Evolutionary conservation across 305 asterid species (phyloP), one percentile per base, ranked within the genome.

Genomic region (Striga hermonthica): DNA sequence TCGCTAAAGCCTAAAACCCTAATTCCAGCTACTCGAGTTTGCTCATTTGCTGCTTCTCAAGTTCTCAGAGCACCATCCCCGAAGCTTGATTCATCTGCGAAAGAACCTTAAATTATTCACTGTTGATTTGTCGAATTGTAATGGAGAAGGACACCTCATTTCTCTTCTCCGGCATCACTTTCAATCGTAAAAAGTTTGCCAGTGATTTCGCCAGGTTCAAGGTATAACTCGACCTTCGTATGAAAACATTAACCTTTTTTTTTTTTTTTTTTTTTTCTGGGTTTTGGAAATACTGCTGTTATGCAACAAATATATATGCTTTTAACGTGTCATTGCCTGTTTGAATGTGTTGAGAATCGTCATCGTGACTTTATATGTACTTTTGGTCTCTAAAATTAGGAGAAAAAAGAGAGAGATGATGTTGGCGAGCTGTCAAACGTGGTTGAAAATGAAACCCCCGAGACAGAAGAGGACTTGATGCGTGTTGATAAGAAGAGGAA

Each of bases 151-250:
- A 82, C 64, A 16, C 80, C 8, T 88, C 95, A 43, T 86, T 86
- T 67, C 81, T 88, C 54, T 88, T 86, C 74, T 73, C 85, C 3
- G 94, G 96, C 45, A 76, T 78, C 45, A 66, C 72, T 36, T 88
- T 88, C 81, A 75, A 82, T 58, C 88, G 91, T 56, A 82, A 77
- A 69, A 86, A 77, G 64, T 84, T 86, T 59, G 66, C 90, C 59
- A 15, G 9, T 22, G 91, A 81, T 72, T 75, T 86, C 53, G 77
- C 77, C 73, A 80, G 78, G 68, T 88, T 88, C 80, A 80, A 88
- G 91, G 94, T 84, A 65, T 0, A 60, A 62, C 5, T 39, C 15
- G 14, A 7, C 5, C 47, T 11, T 38, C 47, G 6, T 11, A 22
- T 13, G 9, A 31, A 41, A 22, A 15, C 4, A 7, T 11, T 7